Base-by-base conservation (phyloP, 1,139 yeast species). In the Taiozyma onychis region DNA sequence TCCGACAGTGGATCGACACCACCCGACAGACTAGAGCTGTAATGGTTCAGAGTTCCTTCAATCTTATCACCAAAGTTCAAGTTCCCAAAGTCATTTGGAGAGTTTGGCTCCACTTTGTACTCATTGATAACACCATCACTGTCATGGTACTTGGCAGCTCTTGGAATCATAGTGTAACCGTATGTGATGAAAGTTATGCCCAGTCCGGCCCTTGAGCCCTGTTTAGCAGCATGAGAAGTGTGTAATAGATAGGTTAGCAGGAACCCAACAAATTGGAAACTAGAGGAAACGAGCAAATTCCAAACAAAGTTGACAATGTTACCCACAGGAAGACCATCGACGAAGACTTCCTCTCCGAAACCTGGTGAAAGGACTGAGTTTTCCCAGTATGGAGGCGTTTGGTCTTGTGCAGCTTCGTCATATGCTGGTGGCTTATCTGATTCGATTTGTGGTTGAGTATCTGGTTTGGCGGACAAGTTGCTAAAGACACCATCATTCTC, bases 301-400 rank as follows among this genome's bases (percentile, higher is more conserved):
- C 99, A 93, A 4, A 88, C 71, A 60, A 90, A 85, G 64, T 88
- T 89, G 44, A 95, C 83, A 28, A 88, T 67, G 61, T 88, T 87
- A 1, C 99, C 99, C n/a, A 91, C 98, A 0, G 99, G 98, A 56
- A 95, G 73, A 0, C 98, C 98, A 58, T 93, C 97, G 41, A 95
- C 91, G 67, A 89, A 89, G 41, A 93, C 85, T 66, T 91, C 98
- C 65, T 93, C 97, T 48, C 73, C 73, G 51, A 85, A 87, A 52
- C 90, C 89, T 18, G 91, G 89, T 1, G 95, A 81, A 64, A 90
- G 78, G 49, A 91, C 84, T 1, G 95, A 83, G 16, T 90, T 81
- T 66, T 95, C 99, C 96, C 97, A 95, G 67, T 95, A 95, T 44
- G 96, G 96, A 0, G 99, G 99, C 0, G 95, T 82, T 24, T 95